Evolutionary conservation across 148 eudicot species (phyloP).

Genomic region (Drosera capensis): DNA sequence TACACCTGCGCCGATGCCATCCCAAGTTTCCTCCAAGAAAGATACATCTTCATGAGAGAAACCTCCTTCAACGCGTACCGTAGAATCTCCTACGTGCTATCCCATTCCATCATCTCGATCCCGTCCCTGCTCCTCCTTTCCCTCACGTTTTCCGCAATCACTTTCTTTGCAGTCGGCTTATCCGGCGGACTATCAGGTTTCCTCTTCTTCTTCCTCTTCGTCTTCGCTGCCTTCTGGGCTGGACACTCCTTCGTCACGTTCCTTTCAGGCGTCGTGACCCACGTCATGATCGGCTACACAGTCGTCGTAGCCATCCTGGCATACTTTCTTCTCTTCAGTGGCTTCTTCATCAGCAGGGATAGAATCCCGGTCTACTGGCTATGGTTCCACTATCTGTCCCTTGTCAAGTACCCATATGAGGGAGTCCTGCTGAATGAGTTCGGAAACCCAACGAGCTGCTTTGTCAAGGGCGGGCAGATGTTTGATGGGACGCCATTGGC

Average conservation of each 20-base stretch:
- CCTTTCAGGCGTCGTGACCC: slow-evolving; percentile 38
- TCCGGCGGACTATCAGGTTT: slow-evolving; percentile 33
- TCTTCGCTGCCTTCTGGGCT: slow-evolving; percentile 45
- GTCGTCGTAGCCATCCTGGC: slow-evolving; percentile 38
- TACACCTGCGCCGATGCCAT: slow-evolving; percentile 56
- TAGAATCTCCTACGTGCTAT: slow-evolving; percentile 40
- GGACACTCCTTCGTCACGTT: slow-evolving; percentile 55
- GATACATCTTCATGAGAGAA: too few species aligned
- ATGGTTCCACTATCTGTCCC: slow-evolving; percentile 43
- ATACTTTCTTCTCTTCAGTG: slow-evolving; percentile 42
- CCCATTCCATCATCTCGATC: slow-evolving; percentile 33
- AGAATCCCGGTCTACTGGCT: slow-evolving; percentile 38
- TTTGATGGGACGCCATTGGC: slow-evolving; percentile 33
- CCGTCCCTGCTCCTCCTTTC: slow-evolving; percentile 36
- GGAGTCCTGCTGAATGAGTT: slow-evolving; percentile 39
- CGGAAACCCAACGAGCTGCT: slow-evolving; percentile 21
- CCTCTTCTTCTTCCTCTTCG: slow-evolving; percentile 21
- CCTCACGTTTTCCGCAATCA: slow-evolving; percentile 17
- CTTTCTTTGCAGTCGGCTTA: slow-evolving; percentile 35
- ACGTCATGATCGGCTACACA: slow-evolving; percentile 32
- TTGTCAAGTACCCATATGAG: too few species aligned
- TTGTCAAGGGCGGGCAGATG: slow-evolving; percentile 32
- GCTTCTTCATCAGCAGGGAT: slow-evolving; percentile 37
- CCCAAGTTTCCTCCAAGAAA: slow-evolving; percentile 30
- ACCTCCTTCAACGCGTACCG: slow-evolving; percentile 51